A percentile compares a stretch with the other conserved stretches of the same genome.
phyloP scores from a whole-genome alignment of 2,329 filamentous ascomycete species.

The Diaporthe destruens region DNA sequence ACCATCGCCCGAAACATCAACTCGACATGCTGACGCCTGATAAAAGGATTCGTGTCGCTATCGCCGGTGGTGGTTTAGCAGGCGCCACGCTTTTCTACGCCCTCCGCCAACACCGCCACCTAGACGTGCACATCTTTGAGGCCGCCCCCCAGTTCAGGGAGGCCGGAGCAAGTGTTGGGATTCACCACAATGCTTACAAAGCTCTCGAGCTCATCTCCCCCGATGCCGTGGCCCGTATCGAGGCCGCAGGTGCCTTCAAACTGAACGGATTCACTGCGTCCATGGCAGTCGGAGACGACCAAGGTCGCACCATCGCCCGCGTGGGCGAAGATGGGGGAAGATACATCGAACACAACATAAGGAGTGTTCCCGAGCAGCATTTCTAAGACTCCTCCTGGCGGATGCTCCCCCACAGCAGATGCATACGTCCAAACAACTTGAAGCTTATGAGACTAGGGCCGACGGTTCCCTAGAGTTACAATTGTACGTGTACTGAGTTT shows the following conservation, averaged over 20 bases:
- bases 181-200: conserved; percentile 44
- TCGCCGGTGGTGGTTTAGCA: conserved; percentile 38
- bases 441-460: conserved; percentile 15
- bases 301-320: conserved; percentile 6
- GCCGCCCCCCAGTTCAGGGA: conserved; percentile 43
- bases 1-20: background rate
- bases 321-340: conserved; percentile 7
- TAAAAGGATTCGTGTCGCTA: conserved; percentile 29
- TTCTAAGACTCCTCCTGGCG: conserved; percentile 45
- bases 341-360: conserved; percentile 3
- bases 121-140: conserved; percentile 45
- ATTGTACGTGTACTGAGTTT: conserved; percentile 6
- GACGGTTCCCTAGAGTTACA: background rate
- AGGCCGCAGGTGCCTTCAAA: conserved; percentile 44
- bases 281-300: conserved; percentile 16
- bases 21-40: background rate
- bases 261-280: conserved; percentile 14
- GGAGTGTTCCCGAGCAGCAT: conserved; percentile 41
- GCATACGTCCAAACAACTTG: conserved; percentile 39
- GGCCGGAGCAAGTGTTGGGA: conserved; percentile 44
- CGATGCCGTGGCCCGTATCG: conserved; percentile 28
- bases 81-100: conserved; percentile 41
- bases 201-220: conserved; percentile 44
- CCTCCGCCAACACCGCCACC: conserved; percentile 41
- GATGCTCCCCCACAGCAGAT: conserved; percentile 10